phyloP scores from a whole-genome alignment of 2,329 filamentous ascomycete genomes.

The Pleoardoris graminearum region DNA sequence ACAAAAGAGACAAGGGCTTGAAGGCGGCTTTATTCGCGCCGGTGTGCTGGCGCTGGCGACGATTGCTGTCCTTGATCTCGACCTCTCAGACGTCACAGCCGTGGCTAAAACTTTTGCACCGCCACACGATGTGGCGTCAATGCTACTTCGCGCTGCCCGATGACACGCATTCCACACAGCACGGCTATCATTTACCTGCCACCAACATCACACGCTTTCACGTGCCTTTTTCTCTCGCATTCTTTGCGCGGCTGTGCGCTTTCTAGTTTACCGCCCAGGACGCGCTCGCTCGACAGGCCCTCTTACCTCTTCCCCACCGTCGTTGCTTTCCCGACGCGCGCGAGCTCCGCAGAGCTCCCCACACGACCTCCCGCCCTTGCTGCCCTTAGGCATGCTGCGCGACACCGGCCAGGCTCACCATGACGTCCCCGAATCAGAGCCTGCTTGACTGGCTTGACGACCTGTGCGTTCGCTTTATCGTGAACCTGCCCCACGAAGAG shows the following conservation, averaged over 20 bases:
- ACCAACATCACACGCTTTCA: constrained; percentile 12
- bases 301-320: constrained; percentile 10
- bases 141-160: constrained; percentile 15
- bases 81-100: constrained; percentile 27
- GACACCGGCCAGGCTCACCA: constrained; percentile 58
- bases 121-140: not conserved
- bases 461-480: constrained; percentile 95
- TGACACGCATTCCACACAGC: not conserved
- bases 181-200: constrained; percentile 1
- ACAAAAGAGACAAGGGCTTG: constrained; percentile 9
- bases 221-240: constrained; percentile 24
- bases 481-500: constrained; percentile 92
- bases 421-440: constrained; percentile 78
- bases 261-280: constrained; percentile 6
- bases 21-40: constrained; percentile 20
- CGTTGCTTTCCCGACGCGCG: constrained; percentile 7
- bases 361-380: constrained; percentile 9
- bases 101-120: too few relatives aligned
- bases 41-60: constrained; percentile 27
- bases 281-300: constrained; percentile 5
- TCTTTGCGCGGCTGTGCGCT: constrained; percentile 39
- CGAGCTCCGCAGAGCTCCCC: constrained; percentile 13
- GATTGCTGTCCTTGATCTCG: constrained; percentile 34
- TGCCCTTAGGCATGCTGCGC: constrained; percentile 61
- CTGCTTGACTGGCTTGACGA: constrained; percentile 98